Evolutionary conservation across 768 basidiomycete species (phyloP).

Genomic region (Amanita pseudoporphyria): DNA sequence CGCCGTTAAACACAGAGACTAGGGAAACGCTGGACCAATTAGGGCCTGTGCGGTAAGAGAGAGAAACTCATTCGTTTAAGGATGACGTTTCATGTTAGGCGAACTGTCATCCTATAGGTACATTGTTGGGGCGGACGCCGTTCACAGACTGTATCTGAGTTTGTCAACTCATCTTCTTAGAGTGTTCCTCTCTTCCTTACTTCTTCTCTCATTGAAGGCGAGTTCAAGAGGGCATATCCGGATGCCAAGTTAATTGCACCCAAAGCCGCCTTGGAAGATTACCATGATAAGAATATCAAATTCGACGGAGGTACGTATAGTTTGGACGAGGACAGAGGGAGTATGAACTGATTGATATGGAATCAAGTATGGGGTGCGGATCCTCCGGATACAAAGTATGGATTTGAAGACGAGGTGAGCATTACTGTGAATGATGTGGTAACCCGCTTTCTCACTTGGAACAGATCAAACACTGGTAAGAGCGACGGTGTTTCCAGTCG

Average conservation of each 20-base stretch:
- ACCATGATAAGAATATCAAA: slow-evolving; percentile 38
- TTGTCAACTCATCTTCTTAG: slow-evolving; percentile 8
- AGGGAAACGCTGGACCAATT: slow-evolving; percentile 50
- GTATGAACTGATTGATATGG: neutral
- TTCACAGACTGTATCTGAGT: slow-evolving; percentile 56
- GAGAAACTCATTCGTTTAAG: neutral
- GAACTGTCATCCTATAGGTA: slow-evolving; percentile 25
- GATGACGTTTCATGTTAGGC: neutral
- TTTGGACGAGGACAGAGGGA: neutral
- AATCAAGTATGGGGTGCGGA: slow-evolving; percentile 50
- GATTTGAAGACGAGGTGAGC: slow-evolving; percentile 61
- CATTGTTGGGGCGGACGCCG: slow-evolving; percentile 47
- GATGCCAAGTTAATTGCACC: slow-evolving; percentile 65
- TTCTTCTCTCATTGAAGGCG: slow-evolving; percentile 23
- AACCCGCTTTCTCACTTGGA: neutral
- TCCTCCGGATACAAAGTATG: slow-evolving; percentile 54
- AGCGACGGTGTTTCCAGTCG: neutral
- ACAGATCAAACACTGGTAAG: slow-evolving; percentile 44
- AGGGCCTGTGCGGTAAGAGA: slow-evolving; percentile 55
- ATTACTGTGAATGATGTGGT: neutral
- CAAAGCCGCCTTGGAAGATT: slow-evolving; percentile 37
- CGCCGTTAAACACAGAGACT: slow-evolving; percentile 58
- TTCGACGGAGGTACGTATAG: slow-evolving; percentile 52
- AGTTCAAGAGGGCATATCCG: slow-evolving; percentile 64
- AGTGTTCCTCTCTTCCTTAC: slow-evolving; percentile 2